Evolutionary conservation across 345 rosid genomes (phyloP), one percentile per base, ranked within the genome.

Genomic region (Populus nigra): DNA sequence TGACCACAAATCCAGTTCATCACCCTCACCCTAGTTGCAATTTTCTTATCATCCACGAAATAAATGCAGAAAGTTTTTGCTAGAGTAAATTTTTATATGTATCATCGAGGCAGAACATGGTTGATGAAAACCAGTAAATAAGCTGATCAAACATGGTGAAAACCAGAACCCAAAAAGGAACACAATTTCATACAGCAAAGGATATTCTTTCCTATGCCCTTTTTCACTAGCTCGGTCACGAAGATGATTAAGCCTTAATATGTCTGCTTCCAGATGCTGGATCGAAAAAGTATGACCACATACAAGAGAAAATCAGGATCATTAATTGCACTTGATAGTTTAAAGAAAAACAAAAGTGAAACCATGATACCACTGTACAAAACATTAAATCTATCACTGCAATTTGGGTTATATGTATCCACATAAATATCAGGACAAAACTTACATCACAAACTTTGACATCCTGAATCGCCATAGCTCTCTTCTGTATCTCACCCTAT

Each of bases 191-290:
- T 82, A 70, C 20, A 86, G 67, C 76, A 88, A 80, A 96, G 99
- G 99, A 96, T 96, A 96, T 93, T 92, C 94, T 78, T 91, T 91
- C 75, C 78, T 76, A 7, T 77, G 92, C 65, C 94, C 94, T 82
- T 87, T 89, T 84, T 93, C 97, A 77, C 87, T 93, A 77, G 99
- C 99, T 83, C 87, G 92, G 85, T 96, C 97, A 68, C 90, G 85
- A 73, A 93, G 97, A 88, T 90, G 89, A 72, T 76, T 84, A 68
- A 88, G 85, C 88, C 87, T 87, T 80, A 79, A 74, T 68, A 87
- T 85, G 89, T 95, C 94, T 73, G 90, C 80, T 82, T 89, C 94
- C 84, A 93, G 85, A 81, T 85, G 75, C 99, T 96, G 85, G 13
- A 79, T 71, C 45, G 67, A 62, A 73, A 76, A 81, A 74, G 39